Percentiles rank a stretch among this genome's conserved stretches.
Conservation (phyloP, 2,329 filamentous ascomycete genomes). For the Pestalotiopsis sp. region DNA sequence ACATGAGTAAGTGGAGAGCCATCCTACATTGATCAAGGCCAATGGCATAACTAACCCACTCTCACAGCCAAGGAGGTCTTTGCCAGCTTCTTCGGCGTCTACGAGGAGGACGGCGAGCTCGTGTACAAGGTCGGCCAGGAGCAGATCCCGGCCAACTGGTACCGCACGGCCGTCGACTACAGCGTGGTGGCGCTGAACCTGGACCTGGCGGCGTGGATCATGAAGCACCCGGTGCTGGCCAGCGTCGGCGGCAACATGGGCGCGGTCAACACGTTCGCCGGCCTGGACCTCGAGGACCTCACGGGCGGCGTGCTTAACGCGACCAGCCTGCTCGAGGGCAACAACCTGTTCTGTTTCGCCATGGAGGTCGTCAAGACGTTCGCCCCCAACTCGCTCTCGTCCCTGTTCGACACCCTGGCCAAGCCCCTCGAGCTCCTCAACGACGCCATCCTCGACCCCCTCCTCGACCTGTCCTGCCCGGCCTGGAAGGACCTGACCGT, state of each 20-base stretch:
- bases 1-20: constrained; percentile 28
- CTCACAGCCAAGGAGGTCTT: constrained; percentile 39
- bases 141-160: constrained; percentile 55
- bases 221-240: constrained; percentile 42
- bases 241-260: constrained; percentile 56
- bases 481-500: constrained; percentile 28
- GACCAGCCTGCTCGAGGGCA: constrained; percentile 42
- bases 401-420: constrained; percentile 34
- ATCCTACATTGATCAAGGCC: neutral
- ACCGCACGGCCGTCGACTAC: constrained; percentile 45
- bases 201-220: constrained; percentile 38
- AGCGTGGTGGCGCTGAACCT: constrained; percentile 41
- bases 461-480: constrained; percentile 30
- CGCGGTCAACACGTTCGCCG: constrained; percentile 50
- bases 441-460: constrained; percentile 28
- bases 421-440: constrained; percentile 33
- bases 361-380: constrained; percentile 40
- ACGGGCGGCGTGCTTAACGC: constrained; percentile 46
- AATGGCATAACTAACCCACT: neutral
- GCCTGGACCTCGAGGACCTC: constrained; percentile 42
- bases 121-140: constrained; percentile 50
- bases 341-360: constrained; percentile 44
- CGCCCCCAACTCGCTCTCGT: constrained; percentile 42
- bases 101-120: constrained; percentile 38
- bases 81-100: constrained; percentile 49